Percentiles rank a stretch among this genome's conserved stretches.
phyloP scores from a whole-genome alignment of 768 basidiomycete species.

The Sarcodon aspratus region DNA sequence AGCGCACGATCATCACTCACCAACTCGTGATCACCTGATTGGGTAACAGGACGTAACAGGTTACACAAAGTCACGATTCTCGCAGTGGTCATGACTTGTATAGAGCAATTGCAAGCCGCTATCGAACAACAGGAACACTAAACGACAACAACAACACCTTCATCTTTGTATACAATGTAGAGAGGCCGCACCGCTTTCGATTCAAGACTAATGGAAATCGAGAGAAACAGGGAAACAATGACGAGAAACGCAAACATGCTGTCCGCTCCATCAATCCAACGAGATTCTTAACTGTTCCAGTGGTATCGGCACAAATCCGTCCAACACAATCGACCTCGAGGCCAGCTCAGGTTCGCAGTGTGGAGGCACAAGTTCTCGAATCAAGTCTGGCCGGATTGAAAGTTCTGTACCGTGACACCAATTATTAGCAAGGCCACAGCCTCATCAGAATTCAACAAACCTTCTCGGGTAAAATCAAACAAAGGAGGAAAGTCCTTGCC shows the following conservation, averaged over 20 bases:
- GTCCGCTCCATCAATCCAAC: slow-evolving; percentile 54
- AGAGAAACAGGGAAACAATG: not conserved
- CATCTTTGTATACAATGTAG: slow-evolving; percentile 5
- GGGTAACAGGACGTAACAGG: no score
- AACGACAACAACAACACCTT: slow-evolving; percentile 13
- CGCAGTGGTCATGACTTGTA: not conserved
- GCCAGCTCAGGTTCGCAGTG: slow-evolving; percentile 85
- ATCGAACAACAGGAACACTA: slow-evolving; percentile 4
- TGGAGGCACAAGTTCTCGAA: slow-evolving; percentile 80
- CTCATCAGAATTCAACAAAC: slow-evolving; percentile 34
- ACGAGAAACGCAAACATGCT: slow-evolving; percentile 2
- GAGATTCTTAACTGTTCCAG: slow-evolving; percentile 90
- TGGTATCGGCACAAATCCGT: slow-evolving; percentile 95
- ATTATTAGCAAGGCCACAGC: not conserved
- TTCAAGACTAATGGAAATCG: slow-evolving; percentile 34
- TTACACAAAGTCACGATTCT: not conserved
- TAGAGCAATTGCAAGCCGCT: slow-evolving; percentile 16
- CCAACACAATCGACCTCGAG: slow-evolving; percentile 76
- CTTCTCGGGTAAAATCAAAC: slow-evolving; percentile 94
- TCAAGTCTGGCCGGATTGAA: slow-evolving; percentile 91
- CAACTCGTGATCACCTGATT: no score
- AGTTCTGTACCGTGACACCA: slow-evolving; percentile 52
- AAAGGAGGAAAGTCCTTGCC: slow-evolving; percentile 91
- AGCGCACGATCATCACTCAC: not conserved
- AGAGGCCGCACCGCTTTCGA: slow-evolving; percentile 14